phyloP scores from a whole-genome alignment of 2,329 filamentous ascomycete genomes.

The Fusarium sarcochroum region DNA sequence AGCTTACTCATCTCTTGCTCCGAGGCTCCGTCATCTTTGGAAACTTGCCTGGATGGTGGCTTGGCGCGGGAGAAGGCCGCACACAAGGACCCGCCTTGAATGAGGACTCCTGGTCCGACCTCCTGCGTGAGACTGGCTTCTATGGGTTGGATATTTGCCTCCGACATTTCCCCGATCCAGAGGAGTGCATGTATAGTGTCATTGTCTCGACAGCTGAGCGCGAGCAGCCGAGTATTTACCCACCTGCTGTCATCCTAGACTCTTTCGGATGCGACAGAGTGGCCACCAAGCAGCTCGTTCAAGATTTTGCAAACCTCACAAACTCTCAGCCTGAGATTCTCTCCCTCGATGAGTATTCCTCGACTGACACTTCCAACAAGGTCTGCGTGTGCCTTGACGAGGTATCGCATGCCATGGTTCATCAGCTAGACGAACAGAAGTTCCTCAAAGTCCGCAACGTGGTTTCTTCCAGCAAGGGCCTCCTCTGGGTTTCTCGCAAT shows the following conservation, averaged over 20 bases:
- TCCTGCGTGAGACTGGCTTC: not conserved
- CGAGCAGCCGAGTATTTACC: not conserved
- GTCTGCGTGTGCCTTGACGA: slow-evolving; percentile 4
- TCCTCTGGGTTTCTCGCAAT: not conserved
- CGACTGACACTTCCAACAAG: not conserved
- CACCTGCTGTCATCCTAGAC: not conserved
- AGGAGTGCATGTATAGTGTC: slow-evolving; percentile 10
- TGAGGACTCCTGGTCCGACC: slow-evolving; percentile 6
- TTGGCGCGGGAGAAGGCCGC: slow-evolving; percentile 11
- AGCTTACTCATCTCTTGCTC: not conserved
- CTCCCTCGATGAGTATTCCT: not conserved
- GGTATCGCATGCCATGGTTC: not conserved
- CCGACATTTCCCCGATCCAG: not conserved
- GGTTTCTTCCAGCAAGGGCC: not conserved
- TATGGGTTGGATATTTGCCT: slow-evolving; percentile 1
- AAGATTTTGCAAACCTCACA: not conserved
- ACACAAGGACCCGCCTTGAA: slow-evolving; percentile 4
- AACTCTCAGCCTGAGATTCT: not conserved
- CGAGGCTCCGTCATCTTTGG: slow-evolving; percentile 1
- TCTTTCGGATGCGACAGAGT: not conserved
- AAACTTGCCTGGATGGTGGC: slow-evolving; percentile 29
- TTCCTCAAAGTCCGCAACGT: slow-evolving; percentile 1
- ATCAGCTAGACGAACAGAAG: not conserved
- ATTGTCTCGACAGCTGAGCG: not conserved
- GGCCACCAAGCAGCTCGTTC: not conserved